These are phyloP conservation scores for Boechera retrofracta DNA, from an alignment of 345 rosid genomes.

Conservation along the genomic window DNA sequence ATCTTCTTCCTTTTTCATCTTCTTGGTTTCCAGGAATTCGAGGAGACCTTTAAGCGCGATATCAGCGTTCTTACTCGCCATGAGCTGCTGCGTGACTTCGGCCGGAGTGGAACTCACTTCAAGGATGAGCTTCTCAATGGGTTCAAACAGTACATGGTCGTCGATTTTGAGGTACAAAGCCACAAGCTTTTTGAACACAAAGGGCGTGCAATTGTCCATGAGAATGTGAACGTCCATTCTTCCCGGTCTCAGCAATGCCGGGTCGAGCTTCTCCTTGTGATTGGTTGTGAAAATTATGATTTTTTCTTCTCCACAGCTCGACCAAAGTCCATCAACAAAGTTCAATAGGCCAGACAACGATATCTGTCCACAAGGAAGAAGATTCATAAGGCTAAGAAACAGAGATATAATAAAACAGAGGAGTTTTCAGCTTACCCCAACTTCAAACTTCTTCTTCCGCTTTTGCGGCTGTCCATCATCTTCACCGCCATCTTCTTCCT, in stretches of 20 bases:
- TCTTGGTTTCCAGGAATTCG: constrained; percentile 30
- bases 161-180: constrained; percentile 35
- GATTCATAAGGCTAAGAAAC: background rate
- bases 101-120: constrained; percentile 41
- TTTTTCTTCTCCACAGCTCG: constrained; percentile 46
- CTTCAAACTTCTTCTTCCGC: constrained; percentile 41
- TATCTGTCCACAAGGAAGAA: constrained; percentile 5
- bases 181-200: constrained; percentile 46
- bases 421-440: constrained; percentile 32
- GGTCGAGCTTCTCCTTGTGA: constrained; percentile 48
- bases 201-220: constrained; percentile 45
- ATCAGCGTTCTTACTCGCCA: constrained; percentile 38
- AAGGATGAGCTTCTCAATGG: constrained; percentile 40
- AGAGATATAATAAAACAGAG: constrained; percentile 2
- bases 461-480: background rate
- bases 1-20: constrained; percentile 25
- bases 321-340: constrained; percentile 49
- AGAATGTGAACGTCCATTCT: constrained; percentile 47
- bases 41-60: constrained; percentile 30
- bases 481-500: background rate
- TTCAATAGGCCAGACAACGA: constrained; percentile 43
- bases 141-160: constrained; percentile 36
- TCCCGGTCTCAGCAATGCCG: constrained; percentile 39
- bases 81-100: constrained; percentile 47
- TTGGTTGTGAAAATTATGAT: constrained; percentile 46